Base-by-base conservation (phyloP, 2,329 filamentous ascomycete genomes). In the Paramyrothecium sp. region DNA sequence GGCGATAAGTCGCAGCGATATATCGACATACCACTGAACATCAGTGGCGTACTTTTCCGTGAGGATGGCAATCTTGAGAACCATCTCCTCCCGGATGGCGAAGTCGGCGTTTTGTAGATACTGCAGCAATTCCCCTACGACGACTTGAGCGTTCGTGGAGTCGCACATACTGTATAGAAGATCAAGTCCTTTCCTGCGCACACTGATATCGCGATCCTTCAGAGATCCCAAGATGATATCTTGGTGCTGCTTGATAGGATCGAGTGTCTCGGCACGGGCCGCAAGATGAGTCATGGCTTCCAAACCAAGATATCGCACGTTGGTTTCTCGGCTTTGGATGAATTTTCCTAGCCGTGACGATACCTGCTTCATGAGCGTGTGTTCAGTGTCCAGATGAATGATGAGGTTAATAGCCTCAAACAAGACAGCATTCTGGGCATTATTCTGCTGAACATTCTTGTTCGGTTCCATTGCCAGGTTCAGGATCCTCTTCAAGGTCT, bases 91-190 rank as follows among this genome's bases (percentile, higher is more conserved):
- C 61, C 96, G 87, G 67, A 99, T 97, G 5, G 94, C 94, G 73
- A 97, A 99, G 73, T 99, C 95, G 51, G 95, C 95, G 56, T 92
- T 97, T 69, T 97, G 94, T 10, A 99, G 84, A 73, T 97, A 98
- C 64, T 94, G 91, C 54, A 99, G 78, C 53, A 99, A 86, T 76
- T 99, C 95, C 59, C 90, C 89, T 44, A 99, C 95, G 63, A 99
- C 96, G 11, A 91, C 88, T 62, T 91, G 90, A 8, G 95, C 92
- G 73, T 99, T 99, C n/a, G 89, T 89, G 34, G 90, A 86, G 74
- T 99, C 95, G 73, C 96, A 99, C 95, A 99, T 99, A 85, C 95
- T 99, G 84, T 99, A 99, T 34, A 99, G 84, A 56, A 99, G 78
- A 75, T 99, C 96, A 51, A 99, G 83, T 58, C 94, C 95, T 75